phyloP scores from a whole-genome alignment of 495 filamentous ascomycete species.

The Annulohypoxylon stygium region DNA sequence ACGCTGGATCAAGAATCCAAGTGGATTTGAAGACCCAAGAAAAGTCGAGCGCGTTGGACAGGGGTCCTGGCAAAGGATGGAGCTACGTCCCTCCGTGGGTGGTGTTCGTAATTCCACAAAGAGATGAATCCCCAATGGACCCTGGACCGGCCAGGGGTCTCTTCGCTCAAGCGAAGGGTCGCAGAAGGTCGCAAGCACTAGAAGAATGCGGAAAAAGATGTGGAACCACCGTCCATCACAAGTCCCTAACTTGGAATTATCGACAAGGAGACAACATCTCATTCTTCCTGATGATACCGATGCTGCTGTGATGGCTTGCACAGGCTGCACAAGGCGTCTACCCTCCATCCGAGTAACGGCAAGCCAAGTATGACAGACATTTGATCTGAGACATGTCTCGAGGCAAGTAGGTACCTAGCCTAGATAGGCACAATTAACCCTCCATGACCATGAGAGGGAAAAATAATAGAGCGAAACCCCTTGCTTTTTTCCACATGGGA shows the following conservation, averaged over 20 bases:
- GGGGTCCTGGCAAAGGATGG: constrained; percentile 40
- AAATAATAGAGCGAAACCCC: constrained; percentile 30
- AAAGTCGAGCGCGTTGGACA: constrained; percentile 37
- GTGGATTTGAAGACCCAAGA: constrained; percentile 37
- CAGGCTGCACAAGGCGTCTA: constrained; percentile 39
- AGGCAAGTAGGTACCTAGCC: constrained; percentile 1
- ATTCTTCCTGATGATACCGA: constrained; percentile 27
- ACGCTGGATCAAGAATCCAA: constrained; percentile 41
- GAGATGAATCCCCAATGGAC: constrained; percentile 41
- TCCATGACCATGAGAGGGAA: constrained; percentile 9
- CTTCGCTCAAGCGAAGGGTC: constrained; percentile 35
- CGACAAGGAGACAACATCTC: constrained; percentile 24
- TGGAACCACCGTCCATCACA: constrained; percentile 40
- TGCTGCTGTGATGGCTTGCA: constrained; percentile 34
- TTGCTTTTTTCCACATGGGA: constrained; percentile 31
- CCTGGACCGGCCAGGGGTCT: constrained; percentile 38
- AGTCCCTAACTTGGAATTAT: constrained; percentile 32
- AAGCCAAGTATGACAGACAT: constrained; percentile 42
- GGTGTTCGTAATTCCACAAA: constrained; percentile 47
- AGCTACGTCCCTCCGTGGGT: constrained; percentile 38
- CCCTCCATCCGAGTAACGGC: constrained; percentile 24
- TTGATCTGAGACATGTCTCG: constrained; percentile 36
- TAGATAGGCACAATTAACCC: constrained; percentile 6
- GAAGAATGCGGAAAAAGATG: constrained; percentile 38
- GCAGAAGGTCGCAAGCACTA: constrained; percentile 38